Percentiles rank a stretch among this genome's conserved stretches.
phyloP scores from a whole-genome alignment of 352 stramenopile species.

The Saprolegnia parasitica region DNA sequence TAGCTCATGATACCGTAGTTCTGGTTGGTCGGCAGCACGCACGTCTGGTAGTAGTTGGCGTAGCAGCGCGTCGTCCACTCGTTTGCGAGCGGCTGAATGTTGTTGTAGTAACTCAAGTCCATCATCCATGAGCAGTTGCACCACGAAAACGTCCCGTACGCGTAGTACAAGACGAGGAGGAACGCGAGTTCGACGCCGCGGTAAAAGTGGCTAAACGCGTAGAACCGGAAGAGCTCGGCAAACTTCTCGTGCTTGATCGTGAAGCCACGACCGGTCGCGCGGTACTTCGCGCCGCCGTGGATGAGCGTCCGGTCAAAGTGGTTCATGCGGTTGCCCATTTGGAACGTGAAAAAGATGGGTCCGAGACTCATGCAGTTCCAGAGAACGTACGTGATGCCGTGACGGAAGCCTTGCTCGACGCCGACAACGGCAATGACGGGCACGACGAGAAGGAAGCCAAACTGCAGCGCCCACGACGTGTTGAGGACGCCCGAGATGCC shows the following conservation, averaged over 20 bases:
- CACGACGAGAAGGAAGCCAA: conserved; percentile 95
- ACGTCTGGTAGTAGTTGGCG: conserved; percentile 78
- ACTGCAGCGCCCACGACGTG: conserved; percentile 95
- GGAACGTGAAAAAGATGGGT: conserved; percentile 98
- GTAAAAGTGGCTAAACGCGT: conserved; percentile 97
- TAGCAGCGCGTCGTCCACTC: conserved; percentile 80
- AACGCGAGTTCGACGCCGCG: conserved; percentile 93
- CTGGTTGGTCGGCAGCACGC: conserved; percentile 91
- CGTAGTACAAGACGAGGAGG: conserved; percentile 70
- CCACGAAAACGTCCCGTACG: conserved; percentile 93
- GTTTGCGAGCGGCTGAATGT: conserved; percentile 59
- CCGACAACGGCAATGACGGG: conserved; percentile 95
- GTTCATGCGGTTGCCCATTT: conserved; percentile 98
- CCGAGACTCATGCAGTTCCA: conserved; percentile 95
- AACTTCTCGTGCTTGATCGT: conserved; percentile 98
- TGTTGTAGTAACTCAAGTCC: conserved; percentile 68
- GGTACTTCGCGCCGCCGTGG: conserved; percentile 97
- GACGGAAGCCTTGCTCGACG: conserved; percentile 94
- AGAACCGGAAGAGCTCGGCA: conserved; percentile 97
- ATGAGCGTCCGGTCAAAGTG: conserved; percentile 98
- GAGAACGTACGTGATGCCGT: conserved; percentile 88
- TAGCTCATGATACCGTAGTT: conserved; percentile 98
- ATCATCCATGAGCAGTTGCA: conserved; percentile 82
- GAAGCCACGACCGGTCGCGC: conserved; percentile 97
- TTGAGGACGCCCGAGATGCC: conserved; percentile 92